Evolutionary conservation across 352 stramenopile species (phyloP).

Genomic region (Pythium aristosporum): DNA sequence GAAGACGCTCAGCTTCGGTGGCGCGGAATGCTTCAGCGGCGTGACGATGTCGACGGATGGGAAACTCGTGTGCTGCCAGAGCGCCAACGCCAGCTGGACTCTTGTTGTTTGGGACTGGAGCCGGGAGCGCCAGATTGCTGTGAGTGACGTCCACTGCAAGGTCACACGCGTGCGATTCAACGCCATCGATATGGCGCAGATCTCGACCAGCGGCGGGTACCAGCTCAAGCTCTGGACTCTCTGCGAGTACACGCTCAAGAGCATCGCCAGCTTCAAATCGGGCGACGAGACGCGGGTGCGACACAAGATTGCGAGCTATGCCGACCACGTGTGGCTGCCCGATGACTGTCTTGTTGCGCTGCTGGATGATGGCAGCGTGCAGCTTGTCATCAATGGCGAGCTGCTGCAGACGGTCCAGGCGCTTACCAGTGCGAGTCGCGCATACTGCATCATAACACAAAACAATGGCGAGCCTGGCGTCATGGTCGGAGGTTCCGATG

Average conservation of each 20-base stretch:
- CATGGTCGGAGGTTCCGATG: constrained; percentile 56
- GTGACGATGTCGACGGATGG: constrained; percentile 65
- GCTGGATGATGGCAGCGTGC: constrained; percentile 70
- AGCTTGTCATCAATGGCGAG: constrained; percentile 74
- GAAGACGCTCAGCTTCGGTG: constrained; percentile 45
- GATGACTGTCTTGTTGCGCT: constrained; percentile 66
- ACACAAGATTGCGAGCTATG: constrained; percentile 45
- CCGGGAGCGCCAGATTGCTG: constrained; percentile 58
- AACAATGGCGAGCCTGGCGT: constrained; percentile 64
- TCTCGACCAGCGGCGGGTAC: constrained; percentile 69
- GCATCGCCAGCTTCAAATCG: constrained; percentile 74
- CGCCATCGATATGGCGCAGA: constrained; percentile 70
- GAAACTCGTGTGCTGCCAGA: constrained; percentile 63
- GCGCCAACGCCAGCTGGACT: constrained; percentile 51
- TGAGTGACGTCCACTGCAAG: constrained; percentile 63
- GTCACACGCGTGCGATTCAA: constrained; percentile 79
- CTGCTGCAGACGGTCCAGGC: constrained; percentile 62
- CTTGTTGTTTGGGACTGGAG: constrained; percentile 79
- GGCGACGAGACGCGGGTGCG: constrained; percentile 59
- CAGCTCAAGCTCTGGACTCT: constrained; percentile 78
- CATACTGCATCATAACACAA: constrained; percentile 34
- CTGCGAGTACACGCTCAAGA: constrained; percentile 66
- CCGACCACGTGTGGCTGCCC: constrained; percentile 70
- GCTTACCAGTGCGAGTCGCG: not conserved
- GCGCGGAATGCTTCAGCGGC: constrained; percentile 50